Conservation (phyloP, 129 eudicot genomes). For the Artemisia tridentata region DNA sequence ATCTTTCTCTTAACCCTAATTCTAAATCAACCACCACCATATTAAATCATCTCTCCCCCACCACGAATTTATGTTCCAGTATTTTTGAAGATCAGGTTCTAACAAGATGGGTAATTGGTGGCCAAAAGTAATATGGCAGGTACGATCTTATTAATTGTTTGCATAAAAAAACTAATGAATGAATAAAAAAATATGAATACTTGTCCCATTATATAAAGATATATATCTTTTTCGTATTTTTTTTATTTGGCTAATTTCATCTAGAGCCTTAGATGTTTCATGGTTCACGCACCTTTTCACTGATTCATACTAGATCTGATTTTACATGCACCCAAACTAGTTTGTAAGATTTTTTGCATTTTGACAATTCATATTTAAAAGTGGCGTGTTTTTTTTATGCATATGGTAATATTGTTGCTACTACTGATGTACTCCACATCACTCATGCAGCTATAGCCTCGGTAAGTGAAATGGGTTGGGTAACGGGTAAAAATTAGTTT, state of each 20-base stretch:
- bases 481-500: neutral
- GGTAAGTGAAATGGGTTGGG: slow-evolving; percentile 44
- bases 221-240: neutral
- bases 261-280: neutral
- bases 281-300: neutral
- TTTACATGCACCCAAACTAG: neutral
- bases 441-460: slow-evolving; percentile 95
- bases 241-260: neutral
- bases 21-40: no score
- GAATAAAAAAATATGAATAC: no score
- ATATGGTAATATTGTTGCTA: slow-evolving; percentile 86
- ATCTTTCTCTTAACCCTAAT: no score
- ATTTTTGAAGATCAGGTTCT: no score
- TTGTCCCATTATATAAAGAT: no score
- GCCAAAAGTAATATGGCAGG: no score
- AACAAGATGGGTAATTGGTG: no score
- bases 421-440: slow-evolving; percentile 85
- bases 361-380: slow-evolving; percentile 17
- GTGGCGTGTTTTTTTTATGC: slow-evolving; percentile 22
- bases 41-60: no score
- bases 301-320: slow-evolving; percentile 9
- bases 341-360: neutral
- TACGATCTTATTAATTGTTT: no score
- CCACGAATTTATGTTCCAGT: no score
- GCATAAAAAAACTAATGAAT: no score